A percentile compares a stretch with the other conserved stretches of the same genome.
Conservation (phyloP, 768 basidiomycete genomes). For the Chalciporus piperatus region DNA sequence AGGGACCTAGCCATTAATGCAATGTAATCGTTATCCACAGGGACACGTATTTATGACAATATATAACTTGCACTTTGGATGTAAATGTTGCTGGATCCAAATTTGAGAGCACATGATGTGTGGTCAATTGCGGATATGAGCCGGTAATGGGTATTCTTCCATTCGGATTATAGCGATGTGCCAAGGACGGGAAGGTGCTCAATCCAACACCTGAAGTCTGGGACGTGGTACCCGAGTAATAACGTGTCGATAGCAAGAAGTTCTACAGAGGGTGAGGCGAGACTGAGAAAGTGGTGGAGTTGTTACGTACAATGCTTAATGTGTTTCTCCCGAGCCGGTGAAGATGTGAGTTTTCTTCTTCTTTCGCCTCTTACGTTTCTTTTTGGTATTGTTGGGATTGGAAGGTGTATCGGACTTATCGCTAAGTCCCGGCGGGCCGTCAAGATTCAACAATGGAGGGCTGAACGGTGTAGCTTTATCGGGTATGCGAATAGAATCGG, state of each 20-base stretch:
- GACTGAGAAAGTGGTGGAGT: background rate
- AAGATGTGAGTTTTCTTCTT: constrained; percentile 46
- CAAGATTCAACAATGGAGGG: constrained; percentile 54
- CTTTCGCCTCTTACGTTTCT: constrained; percentile 52
- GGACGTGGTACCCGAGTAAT: background rate
- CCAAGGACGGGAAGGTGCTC: too few species aligned
- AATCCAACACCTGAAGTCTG: background rate
- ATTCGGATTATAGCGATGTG: background rate
- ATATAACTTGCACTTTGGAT: constrained; percentile 5
- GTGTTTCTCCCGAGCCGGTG: constrained; percentile 17
- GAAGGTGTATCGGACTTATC: constrained; percentile 13
- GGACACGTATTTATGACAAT: constrained; percentile 20
- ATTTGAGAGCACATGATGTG: background rate
- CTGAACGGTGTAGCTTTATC: constrained; percentile 17
- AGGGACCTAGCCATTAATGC: background rate
- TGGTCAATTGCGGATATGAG: background rate
- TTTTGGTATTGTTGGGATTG: constrained; percentile 39
- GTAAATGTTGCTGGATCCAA: background rate
- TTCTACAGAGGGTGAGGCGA: background rate
- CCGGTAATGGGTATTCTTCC: background rate
- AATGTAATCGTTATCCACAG: constrained; percentile 16
- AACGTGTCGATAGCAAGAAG: constrained; percentile 5
- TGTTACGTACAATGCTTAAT: constrained; percentile 17
- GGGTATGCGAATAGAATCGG: constrained; percentile 2
- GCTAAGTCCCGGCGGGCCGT: constrained; percentile 40